Conservation (phyloP, 106 monocot species). For the Dendrobium nobile region DNA sequence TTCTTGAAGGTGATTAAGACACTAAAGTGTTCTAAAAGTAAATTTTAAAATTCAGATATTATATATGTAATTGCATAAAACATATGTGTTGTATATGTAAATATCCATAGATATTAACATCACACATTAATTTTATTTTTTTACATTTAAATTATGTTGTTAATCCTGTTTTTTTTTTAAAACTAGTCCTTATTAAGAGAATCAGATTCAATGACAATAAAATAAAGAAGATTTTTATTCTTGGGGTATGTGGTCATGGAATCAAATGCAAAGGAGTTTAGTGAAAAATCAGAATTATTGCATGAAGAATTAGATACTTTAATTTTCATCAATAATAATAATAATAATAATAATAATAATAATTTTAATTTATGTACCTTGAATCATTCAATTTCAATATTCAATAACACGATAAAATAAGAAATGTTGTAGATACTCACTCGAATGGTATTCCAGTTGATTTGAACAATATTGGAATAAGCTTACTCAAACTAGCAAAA, state of each 20-base stretch:
- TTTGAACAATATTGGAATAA: too few relatives aligned
- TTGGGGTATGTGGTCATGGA: conserved; percentile 2
- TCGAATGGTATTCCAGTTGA: too few relatives aligned
- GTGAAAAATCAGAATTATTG: background rate
- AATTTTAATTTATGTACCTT: too few relatives aligned
- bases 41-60: background rate
- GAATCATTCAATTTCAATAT: too few relatives aligned
- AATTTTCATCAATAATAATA: background rate
- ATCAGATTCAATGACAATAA: conserved; percentile 1
- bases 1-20: too few relatives aligned
- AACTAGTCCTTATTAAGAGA: background rate
- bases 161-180: background rate
- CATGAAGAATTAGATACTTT: conserved; percentile 10
- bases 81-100: background rate
- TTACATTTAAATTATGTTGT: background rate
- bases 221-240: background rate
- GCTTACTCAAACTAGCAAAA: too few relatives aligned
- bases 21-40: background rate
- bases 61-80: background rate
- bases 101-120: background rate
- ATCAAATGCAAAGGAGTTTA: background rate
- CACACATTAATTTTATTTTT: too few relatives aligned
- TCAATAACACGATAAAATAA: too few relatives aligned
- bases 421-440: too few relatives aligned
- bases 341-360: too few relatives aligned